Base-by-base conservation (phyloP, 2,329 filamentous ascomycete species). In the Rhynchosporium secalis region DNA sequence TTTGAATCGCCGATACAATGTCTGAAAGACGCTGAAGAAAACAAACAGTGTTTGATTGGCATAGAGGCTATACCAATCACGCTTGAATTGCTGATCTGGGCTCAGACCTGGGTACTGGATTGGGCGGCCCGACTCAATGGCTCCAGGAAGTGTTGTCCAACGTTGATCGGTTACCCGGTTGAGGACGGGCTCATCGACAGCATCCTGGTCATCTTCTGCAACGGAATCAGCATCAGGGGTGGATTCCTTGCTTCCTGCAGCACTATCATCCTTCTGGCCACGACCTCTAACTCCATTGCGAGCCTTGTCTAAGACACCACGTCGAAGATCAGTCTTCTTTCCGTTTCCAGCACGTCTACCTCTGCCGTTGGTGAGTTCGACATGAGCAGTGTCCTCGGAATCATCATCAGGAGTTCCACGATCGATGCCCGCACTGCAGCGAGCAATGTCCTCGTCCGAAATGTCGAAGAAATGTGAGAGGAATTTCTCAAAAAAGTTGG, bases 11-110 rank as follows among this genome's bases (percentile, higher is more conserved):
- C 87, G 86, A 77, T 96, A 98, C 4, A 99, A 80, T n/a, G 89
- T 90, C 73, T 96, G 87, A 75, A 99, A 95, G 65, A 96, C 88
- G 69, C 89, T 91, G 79, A 99, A 90, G 81, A 99, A 98, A 76
- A 95, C 93, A 74, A 92, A 96, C 63, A 99, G 88, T 3, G 89
- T 91, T 71, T 92, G 85, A 75, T 97, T 98, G 74, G 88, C 89
- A 78, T 96, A 99, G 74, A 98, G 86, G 73, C 94, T 94, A 79
- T 92, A 96, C 76, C 86, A 87, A 10, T 87, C 86, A 52, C 93
- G 90, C 68, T 83, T 83, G 76, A 95, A 96, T 62, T 90, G 87
- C 57, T 92, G 90, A 65, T 96, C 92, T 64, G 78, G 89, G 80
- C 83, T 94, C 70, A 84, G 84, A 76, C 82, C 86, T 72, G 82